Percentiles rank a stretch among this genome's conserved stretches.
phyloP scores from a whole-genome alignment of 495 filamentous ascomycete species.

The Evernia prunastri region DNA sequence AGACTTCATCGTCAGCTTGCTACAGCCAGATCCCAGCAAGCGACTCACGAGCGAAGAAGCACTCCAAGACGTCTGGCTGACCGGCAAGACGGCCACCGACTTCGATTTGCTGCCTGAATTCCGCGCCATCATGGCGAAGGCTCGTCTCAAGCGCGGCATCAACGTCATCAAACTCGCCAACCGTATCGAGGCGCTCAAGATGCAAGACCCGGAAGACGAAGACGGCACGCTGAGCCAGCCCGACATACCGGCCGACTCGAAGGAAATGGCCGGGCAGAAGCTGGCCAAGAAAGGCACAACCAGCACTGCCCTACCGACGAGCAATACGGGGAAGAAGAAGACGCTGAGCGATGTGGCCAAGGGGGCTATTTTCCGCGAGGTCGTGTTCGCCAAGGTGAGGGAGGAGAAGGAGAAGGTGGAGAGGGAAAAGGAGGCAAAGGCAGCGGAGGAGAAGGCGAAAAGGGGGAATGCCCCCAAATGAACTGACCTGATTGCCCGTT shows the following conservation, averaged over 20 bases:
- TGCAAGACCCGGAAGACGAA: constrained; percentile 85
- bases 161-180: constrained; percentile 95
- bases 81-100: constrained; percentile 80
- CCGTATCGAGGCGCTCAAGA: constrained; percentile 93
- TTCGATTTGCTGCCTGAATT: constrained; percentile 97
- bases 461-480: constrained; percentile 4
- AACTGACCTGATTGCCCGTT: neutral
- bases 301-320: constrained; percentile 25
- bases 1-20: constrained; percentile 77
- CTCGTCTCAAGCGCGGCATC: constrained; percentile 86
- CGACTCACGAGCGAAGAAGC: constrained; percentile 78
- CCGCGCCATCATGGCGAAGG: constrained; percentile 85
- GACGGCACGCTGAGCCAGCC: constrained; percentile 59
- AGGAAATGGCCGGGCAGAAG: constrained; percentile 36
- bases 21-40: constrained; percentile 71
- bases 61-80: constrained; percentile 82
- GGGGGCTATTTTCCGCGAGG: constrained; percentile 90
- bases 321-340: constrained; percentile 44
- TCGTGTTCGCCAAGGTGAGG: constrained; percentile 92
- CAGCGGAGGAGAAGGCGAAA: constrained; percentile 41
- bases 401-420: constrained; percentile 88
- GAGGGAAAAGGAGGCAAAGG: constrained; percentile 56
- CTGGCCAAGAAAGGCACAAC: constrained; percentile 30
- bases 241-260: constrained; percentile 54
- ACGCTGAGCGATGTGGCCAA: constrained; percentile 71